These are phyloP conservation scores for Epichloe baconii DNA, from an alignment of 2,329 filamentous ascomycete species.

Conservation along the genomic window DNA sequence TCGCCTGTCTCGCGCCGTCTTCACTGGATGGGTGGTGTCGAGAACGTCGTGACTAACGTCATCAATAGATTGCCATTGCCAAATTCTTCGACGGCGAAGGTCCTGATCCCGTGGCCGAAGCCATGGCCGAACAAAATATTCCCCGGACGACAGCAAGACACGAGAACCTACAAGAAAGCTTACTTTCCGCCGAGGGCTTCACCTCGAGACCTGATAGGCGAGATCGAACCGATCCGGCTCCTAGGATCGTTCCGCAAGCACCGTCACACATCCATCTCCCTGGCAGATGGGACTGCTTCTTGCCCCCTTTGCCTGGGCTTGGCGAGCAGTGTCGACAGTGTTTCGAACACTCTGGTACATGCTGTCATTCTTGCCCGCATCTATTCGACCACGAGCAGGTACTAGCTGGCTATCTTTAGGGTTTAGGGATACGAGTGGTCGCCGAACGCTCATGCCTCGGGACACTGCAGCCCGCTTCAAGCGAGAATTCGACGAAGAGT, in stretches of 20 bases:
- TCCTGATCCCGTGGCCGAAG: conserved; percentile 68
- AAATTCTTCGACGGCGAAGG: conserved; percentile 97
- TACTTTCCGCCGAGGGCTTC: conserved; percentile 22
- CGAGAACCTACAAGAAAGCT: conserved; percentile 59
- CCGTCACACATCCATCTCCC: conserved; percentile 54
- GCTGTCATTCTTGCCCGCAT: conserved; percentile 66
- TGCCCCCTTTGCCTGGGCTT: conserved; percentile 68
- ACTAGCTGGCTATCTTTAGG: conserved; percentile 39
- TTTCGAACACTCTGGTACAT: conserved; percentile 66
- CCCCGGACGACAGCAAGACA: conserved; percentile 51
- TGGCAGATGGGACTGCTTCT: conserved; percentile 68
- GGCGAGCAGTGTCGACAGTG: conserved; percentile 53
- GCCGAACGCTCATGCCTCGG: conserved; percentile 66
- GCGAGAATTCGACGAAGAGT: conserved; percentile 89
- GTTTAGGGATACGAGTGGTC: conserved; percentile 49
- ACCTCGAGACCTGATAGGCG: conserved; percentile 13
- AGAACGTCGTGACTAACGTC: neutral
- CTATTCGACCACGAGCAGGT: conserved; percentile 40
- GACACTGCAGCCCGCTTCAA: conserved; percentile 84
- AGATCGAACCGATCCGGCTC: conserved; percentile 50
- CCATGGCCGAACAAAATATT: conserved; percentile 49
- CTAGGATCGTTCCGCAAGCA: conserved; percentile 69
- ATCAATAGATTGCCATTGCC: conserved; percentile 70
- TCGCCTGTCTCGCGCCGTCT: too few species aligned
- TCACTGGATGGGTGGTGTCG: neutral